phyloP scores from a whole-genome alignment of 345 rosid species.

The Salix brachista region DNA sequence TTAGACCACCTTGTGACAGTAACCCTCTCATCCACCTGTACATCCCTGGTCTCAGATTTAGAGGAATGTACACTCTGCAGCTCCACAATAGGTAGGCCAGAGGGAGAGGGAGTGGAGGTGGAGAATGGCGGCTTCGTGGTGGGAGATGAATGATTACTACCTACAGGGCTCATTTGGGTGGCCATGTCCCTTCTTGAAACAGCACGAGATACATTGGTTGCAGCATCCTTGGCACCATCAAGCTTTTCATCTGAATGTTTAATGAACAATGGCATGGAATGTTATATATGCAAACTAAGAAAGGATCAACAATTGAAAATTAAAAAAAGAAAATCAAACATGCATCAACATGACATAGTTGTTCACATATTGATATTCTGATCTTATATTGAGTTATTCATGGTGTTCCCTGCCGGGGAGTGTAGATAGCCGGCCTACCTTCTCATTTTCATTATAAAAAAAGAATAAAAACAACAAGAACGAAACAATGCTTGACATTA shows the following conservation, averaged over 20 bases:
- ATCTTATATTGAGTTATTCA: neutral
- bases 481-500: neutral
- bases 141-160: constrained; percentile 60
- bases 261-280: neutral
- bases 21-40: constrained; percentile 84
- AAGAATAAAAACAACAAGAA: neutral
- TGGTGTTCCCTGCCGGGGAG: too few relatives aligned
- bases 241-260: constrained; percentile 47
- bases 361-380: neutral
- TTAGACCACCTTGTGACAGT: constrained; percentile 86
- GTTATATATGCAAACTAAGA: constrained; percentile 12
- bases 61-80: constrained; percentile 41
- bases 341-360: neutral
- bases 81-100: constrained; percentile 52
- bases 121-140: constrained; percentile 47
- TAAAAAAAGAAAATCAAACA: neutral
- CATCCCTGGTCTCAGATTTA: constrained; percentile 67
- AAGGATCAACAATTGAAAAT: neutral
- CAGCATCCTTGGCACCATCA: constrained; percentile 52
- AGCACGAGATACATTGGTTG: constrained; percentile 51
- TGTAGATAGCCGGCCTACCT: too few relatives aligned
- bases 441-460: too few relatives aligned
- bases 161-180: constrained; percentile 92
- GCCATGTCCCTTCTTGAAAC: constrained; percentile 96
- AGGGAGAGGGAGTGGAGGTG: constrained; percentile 47